Conservation (phyloP, 2,329 filamentous ascomycete species). For the Uncinocarpus reesii region DNA sequence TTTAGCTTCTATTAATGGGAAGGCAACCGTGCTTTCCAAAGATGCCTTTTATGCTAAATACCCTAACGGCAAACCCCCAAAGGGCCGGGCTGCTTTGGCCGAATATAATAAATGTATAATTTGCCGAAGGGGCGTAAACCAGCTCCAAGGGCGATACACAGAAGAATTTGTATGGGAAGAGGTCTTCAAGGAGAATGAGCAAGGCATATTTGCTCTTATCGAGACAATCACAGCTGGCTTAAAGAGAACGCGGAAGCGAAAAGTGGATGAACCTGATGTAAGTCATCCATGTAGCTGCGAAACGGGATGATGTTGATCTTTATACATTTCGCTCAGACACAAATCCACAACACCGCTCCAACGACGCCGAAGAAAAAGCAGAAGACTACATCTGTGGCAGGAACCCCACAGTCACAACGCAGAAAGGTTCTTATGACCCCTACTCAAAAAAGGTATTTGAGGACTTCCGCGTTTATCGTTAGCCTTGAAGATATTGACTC, state of each 20-base stretch:
- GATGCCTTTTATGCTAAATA: slow-evolving; percentile 57
- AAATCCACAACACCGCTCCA: slow-evolving; percentile 28
- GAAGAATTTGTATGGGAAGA: slow-evolving; percentile 90
- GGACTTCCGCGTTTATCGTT: not conserved
- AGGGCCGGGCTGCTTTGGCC: slow-evolving; percentile 47
- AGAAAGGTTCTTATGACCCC: slow-evolving; percentile 47
- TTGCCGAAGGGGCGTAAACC: slow-evolving; percentile 81
- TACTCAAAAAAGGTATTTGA: slow-evolving; percentile 49
- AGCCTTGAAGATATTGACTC: not conserved
- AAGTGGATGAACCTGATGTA: slow-evolving; percentile 32
- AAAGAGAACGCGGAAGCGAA: slow-evolving; percentile 54
- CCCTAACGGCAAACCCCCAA: slow-evolving; percentile 64
- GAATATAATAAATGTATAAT: slow-evolving; percentile 80
- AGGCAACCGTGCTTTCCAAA: slow-evolving; percentile 67
- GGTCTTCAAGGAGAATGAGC: slow-evolving; percentile 55
- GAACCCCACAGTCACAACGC: slow-evolving; percentile 36
- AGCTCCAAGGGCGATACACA: slow-evolving; percentile 79
- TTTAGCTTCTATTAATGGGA: slow-evolving; percentile 80
- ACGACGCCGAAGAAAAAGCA: slow-evolving; percentile 50
- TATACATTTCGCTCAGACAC: slow-evolving; percentile 14
- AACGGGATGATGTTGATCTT: slow-evolving; percentile 18
- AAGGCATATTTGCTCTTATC: slow-evolving; percentile 56
- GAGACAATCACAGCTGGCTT: slow-evolving; percentile 54
- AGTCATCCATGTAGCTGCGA: slow-evolving; percentile 13
- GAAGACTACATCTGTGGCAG: slow-evolving; percentile 38